These are phyloP conservation scores for Magnolia kwangsiensis DNA, from an alignment of 164 flowering plant genomes.

Conservation along the genomic window DNA sequence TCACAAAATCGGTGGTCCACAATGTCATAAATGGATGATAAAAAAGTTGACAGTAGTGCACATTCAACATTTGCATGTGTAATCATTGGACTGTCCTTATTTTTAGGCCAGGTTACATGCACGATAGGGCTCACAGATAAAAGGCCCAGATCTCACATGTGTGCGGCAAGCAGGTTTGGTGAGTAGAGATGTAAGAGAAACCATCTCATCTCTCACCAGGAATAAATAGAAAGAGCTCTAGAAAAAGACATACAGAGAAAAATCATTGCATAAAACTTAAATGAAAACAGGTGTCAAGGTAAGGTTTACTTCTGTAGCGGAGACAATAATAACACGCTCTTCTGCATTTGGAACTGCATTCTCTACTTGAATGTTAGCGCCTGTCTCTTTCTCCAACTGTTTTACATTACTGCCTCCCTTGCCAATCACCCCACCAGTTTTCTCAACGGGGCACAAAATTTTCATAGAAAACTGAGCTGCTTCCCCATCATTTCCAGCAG, in stretches of 20 bases:
- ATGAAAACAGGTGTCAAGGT: background rate
- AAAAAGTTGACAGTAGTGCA: background rate
- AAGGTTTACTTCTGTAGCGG: slow-evolving; percentile 51
- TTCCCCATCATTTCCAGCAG: slow-evolving; percentile 32
- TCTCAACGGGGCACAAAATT: slow-evolving; percentile 58
- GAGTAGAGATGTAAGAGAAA: background rate
- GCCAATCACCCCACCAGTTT: slow-evolving; percentile 73
- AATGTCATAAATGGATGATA: no score
- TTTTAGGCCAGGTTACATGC: background rate
- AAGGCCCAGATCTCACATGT: background rate
- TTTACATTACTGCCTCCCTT: slow-evolving; percentile 62
- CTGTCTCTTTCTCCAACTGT: slow-evolving; percentile 60
- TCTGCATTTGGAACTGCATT: slow-evolving; percentile 42
- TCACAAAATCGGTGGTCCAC: no score
- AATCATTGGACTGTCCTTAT: background rate
- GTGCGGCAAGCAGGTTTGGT: background rate
- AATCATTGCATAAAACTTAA: background rate
- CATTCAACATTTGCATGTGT: background rate
- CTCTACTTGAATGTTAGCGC: slow-evolving; percentile 59
- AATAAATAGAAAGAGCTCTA: background rate
- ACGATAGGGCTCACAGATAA: background rate
- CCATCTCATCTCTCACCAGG: background rate
- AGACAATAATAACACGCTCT: slow-evolving; percentile 59
- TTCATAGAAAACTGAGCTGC: slow-evolving; percentile 60
- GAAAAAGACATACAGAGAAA: background rate